Evolutionary conservation across 2,329 filamentous ascomycete genomes (phyloP).

Genomic region (Camillea tinctor): DNA sequence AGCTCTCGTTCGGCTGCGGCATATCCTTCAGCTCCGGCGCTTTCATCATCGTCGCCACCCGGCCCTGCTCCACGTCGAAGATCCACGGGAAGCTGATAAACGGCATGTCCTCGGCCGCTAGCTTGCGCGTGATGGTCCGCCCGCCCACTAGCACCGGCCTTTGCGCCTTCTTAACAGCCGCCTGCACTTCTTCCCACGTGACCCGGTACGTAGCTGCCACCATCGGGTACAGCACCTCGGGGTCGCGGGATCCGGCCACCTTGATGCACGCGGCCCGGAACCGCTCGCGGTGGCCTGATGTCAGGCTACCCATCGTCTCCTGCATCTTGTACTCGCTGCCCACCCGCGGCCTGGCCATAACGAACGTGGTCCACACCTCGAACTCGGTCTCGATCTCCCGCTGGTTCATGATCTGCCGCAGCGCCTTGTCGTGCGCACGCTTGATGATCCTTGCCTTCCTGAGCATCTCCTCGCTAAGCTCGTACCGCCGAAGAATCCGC

Average conservation of each 20-base stretch:
- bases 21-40: slow-evolving; percentile 19
- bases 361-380: slow-evolving; percentile 86
- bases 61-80: slow-evolving; percentile 70
- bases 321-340: slow-evolving; percentile 81
- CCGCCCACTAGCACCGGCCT: slow-evolving; percentile 35
- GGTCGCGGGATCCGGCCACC: slow-evolving; percentile 59
- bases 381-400: slow-evolving; percentile 84
- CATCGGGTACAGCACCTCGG: slow-evolving; percentile 64
- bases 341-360: slow-evolving; percentile 70
- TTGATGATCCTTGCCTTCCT: slow-evolving; percentile 67
- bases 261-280: slow-evolving; percentile 67
- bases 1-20: slow-evolving; percentile 10
- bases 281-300: slow-evolving; percentile 62
- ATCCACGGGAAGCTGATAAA: slow-evolving; percentile 95
- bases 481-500: slow-evolving; percentile 66
- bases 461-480: slow-evolving; percentile 54
- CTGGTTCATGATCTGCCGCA: slow-evolving; percentile 81
- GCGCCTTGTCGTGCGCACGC: slow-evolving; percentile 69
- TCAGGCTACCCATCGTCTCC: slow-evolving; percentile 74
- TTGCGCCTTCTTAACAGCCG: slow-evolving; percentile 50
- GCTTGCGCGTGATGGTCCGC: slow-evolving; percentile 34
- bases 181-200: slow-evolving; percentile 68
- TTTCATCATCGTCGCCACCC: slow-evolving; percentile 58
- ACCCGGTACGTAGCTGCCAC: slow-evolving; percentile 86
- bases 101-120: slow-evolving; percentile 59